phyloP scores from a whole-genome alignment of 768 basidiomycete genomes.

The Asterophora lycoperdoides region DNA sequence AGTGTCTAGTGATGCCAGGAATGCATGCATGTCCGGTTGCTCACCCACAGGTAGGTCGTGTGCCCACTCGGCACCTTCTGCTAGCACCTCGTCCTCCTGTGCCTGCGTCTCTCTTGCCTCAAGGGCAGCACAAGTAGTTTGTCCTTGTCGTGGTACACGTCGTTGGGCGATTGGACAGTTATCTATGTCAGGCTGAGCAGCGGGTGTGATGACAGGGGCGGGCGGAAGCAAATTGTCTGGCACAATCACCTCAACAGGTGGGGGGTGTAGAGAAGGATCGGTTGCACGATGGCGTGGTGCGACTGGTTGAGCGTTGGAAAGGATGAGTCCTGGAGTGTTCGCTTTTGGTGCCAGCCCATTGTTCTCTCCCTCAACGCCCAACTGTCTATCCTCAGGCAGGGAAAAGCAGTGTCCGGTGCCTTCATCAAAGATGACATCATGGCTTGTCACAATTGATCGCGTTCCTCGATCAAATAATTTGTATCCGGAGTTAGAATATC shows the following conservation, averaged over 20 bases:
- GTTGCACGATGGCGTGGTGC: neutral
- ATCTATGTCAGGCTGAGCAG: too few species aligned
- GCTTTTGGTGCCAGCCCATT: neutral
- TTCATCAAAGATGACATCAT: constrained; percentile 23
- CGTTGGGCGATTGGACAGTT: neutral
- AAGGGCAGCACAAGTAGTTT: neutral
- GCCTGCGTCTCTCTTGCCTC: neutral
- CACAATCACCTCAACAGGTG: neutral
- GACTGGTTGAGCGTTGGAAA: neutral
- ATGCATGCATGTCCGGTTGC: too few species aligned
- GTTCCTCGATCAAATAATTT: too few species aligned
- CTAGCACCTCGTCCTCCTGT: neutral
- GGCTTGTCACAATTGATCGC: neutral
- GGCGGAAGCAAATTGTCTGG: too few species aligned
- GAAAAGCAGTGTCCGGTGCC: constrained; percentile 7
- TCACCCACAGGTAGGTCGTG: too few species aligned
- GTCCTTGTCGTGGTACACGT: neutral
- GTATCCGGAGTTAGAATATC: too few species aligned
- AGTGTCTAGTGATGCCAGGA: neutral
- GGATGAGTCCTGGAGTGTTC: neutral
- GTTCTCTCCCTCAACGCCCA: too few species aligned
- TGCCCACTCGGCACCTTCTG: constrained; percentile 4
- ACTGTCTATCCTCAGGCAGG: too few species aligned
- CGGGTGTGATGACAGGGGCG: too few species aligned
- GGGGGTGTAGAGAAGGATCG: neutral